These are phyloP conservation scores for Tolypocladium amazonense DNA, from an alignment of 2,329 filamentous ascomycete species.

Conservation along the genomic window DNA sequence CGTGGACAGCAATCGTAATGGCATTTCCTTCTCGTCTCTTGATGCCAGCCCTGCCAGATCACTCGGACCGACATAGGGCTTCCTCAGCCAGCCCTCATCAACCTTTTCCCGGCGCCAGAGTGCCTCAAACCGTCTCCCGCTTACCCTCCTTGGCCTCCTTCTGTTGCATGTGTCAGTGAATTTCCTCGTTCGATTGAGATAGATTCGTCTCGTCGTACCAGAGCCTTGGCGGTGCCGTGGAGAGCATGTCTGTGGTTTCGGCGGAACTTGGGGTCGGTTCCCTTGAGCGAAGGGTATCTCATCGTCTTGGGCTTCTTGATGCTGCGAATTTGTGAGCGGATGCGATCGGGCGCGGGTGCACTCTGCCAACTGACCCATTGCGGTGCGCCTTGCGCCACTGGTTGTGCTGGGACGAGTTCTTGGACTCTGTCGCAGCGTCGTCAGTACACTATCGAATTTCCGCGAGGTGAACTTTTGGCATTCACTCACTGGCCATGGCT, in stretches of 20 bases:
- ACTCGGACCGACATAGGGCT: neutral
- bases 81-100: neutral
- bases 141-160: slow-evolving; percentile 98
- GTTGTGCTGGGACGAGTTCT: slow-evolving; percentile 99
- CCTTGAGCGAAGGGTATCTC: slow-evolving; percentile 97
- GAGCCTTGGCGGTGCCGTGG: slow-evolving; percentile 94
- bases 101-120: neutral
- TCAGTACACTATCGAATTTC: neutral
- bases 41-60: neutral
- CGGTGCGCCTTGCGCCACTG: slow-evolving; percentile 97
- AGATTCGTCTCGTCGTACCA: slow-evolving; percentile 50
- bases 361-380: slow-evolving; percentile 69
- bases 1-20: neutral
- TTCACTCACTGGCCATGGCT: slow-evolving; percentile 31
- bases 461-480: neutral
- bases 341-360: neutral
- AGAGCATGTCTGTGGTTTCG: slow-evolving; percentile 99
- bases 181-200: slow-evolving; percentile 11
- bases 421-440: slow-evolving; percentile 61
- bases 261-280: slow-evolving; percentile 98
- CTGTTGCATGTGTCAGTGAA: slow-evolving; percentile 39
- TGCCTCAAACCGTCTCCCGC: slow-evolving; percentile 67
- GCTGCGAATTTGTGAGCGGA: slow-evolving; percentile 38
- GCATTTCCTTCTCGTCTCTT: neutral
- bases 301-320: slow-evolving; percentile 99